Evolutionary conservation across 2,329 filamentous ascomycete genomes (phyloP).

Genomic region (Septoria linicola): DNA sequence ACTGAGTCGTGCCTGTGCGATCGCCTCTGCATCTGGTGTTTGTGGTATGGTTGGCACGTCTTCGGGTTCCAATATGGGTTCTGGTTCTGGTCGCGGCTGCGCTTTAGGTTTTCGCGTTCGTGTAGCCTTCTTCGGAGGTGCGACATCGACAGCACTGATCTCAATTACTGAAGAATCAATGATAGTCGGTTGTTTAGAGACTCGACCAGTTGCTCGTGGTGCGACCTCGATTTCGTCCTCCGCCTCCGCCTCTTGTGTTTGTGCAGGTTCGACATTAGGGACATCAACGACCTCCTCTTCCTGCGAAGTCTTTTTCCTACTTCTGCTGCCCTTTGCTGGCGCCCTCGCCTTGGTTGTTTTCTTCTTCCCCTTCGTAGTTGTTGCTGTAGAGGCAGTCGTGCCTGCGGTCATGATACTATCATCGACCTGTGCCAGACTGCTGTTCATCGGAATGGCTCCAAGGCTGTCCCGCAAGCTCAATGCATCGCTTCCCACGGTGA

Average conservation of each 20-base stretch:
- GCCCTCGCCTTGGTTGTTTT: conserved; percentile 46
- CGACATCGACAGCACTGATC: conserved; percentile 27
- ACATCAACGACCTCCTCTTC: conserved; percentile 20
- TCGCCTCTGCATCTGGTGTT: conserved; percentile 20
- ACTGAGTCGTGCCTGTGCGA: conserved; percentile 21
- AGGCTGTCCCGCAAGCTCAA: conserved; percentile 26
- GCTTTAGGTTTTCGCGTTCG: conserved; percentile 34
- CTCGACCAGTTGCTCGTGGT: conserved; percentile 24
- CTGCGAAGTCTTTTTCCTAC: conserved; percentile 24
- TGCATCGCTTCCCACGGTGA: conserved; percentile 30
- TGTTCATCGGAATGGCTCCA: conserved; percentile 23
- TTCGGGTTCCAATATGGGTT: conserved; percentile 19
- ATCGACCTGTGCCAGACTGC: conserved; percentile 48
- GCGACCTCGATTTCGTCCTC: conserved; percentile 18
- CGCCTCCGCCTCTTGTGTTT: conserved; percentile 17
- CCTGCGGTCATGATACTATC: conserved; percentile 54
- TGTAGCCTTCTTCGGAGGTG: conserved; percentile 32
- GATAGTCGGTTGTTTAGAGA: conserved; percentile 28
- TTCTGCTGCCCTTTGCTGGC: conserved; percentile 45
- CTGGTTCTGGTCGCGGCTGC: conserved; percentile 31
- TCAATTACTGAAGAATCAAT: conserved; percentile 34
- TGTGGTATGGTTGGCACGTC: conserved; percentile 22
- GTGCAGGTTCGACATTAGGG: conserved; percentile 23
- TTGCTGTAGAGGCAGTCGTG: conserved; percentile 42
- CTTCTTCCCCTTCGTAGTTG: conserved; percentile 37